Conservation (phyloP, 2,329 filamentous ascomycete species). For the Pseudogymnoascus sp. region DNA sequence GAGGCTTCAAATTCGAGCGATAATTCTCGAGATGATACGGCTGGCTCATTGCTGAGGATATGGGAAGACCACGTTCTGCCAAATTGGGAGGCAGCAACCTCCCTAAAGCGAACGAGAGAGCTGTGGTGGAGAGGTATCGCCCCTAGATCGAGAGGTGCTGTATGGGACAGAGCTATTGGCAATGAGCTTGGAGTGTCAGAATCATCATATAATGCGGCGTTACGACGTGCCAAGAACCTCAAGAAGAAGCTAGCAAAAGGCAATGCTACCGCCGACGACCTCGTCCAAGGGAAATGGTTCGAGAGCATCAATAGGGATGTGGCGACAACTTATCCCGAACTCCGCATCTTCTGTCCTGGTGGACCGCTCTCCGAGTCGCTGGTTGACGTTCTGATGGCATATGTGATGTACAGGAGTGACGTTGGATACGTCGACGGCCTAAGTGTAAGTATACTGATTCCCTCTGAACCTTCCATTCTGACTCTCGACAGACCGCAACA, state of each 20-base stretch:
- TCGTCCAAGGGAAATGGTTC: constrained; percentile 53
- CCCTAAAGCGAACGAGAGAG: constrained; percentile 62
- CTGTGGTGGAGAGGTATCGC: constrained; percentile 78
- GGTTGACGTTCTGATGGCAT: constrained; percentile 67
- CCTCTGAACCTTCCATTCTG: constrained; percentile 19
- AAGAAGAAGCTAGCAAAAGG: constrained; percentile 36
- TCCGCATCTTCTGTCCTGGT: constrained; percentile 55
- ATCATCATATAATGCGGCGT: constrained; percentile 62
- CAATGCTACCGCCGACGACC: constrained; percentile 39
- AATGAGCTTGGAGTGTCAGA: constrained; percentile 40
- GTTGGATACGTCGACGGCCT: constrained; percentile 70
- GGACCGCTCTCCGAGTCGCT: constrained; percentile 59
- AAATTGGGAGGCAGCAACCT: constrained; percentile 65
- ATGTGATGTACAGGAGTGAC: constrained; percentile 74
- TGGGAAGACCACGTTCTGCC: constrained; percentile 74
- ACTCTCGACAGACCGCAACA: constrained; percentile 52
- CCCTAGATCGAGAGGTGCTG: constrained; percentile 51
- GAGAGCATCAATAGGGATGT: constrained; percentile 58
- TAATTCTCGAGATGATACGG: constrained; percentile 45
- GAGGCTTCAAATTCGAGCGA: constrained; percentile 47
- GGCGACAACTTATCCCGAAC: constrained; percentile 59
- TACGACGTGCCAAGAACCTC: constrained; percentile 57
- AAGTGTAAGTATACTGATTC: constrained; percentile 44
- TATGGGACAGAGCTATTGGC: constrained; percentile 29
- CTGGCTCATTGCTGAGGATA: constrained; percentile 48